A percentile compares a stretch with the other conserved stretches of the same genome.
These are phyloP conservation scores for Fusarium redolens DNA, from an alignment of 2,329 filamentous ascomycete species.

Conservation along the genomic window DNA sequence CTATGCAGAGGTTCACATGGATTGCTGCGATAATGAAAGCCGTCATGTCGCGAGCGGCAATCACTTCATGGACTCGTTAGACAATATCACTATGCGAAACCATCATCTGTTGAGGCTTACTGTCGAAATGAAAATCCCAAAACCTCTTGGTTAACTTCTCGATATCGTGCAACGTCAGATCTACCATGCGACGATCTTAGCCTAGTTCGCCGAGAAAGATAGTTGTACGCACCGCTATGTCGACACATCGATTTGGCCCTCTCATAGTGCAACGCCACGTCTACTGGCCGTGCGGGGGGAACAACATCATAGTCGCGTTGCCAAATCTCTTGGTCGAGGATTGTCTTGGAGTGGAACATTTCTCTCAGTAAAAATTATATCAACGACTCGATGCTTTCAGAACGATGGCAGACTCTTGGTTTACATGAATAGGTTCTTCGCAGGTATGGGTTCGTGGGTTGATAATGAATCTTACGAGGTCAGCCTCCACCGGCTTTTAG, in stretches of 20 bases:
- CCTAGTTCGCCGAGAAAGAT: not conserved
- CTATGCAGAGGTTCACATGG: constrained; percentile 6
- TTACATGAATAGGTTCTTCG: not conserved
- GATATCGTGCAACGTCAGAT: not conserved
- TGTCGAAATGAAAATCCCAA: not conserved
- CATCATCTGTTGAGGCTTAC: not conserved
- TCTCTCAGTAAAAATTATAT: not conserved
- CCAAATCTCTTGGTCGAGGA: not conserved
- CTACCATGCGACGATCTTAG: not conserved
- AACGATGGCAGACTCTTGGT: not conserved
- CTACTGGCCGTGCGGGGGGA: not conserved
- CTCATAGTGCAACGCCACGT: not conserved
- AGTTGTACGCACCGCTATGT: not conserved
- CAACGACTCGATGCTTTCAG: not conserved
- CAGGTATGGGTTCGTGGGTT: not conserved
- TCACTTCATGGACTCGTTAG: not conserved
- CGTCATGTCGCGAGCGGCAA: not conserved
- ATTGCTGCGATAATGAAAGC: not conserved
- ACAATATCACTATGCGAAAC: not conserved
- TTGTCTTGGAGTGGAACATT: not conserved
- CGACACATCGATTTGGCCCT: not conserved
- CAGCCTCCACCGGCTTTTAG: no score
- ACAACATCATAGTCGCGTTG: not conserved
- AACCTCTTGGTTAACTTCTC: not conserved
- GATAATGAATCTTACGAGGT: not conserved